phyloP scores from a whole-genome alignment of 1,139 yeast genomes.

The Yamadazyma songkhlaensis region DNA sequence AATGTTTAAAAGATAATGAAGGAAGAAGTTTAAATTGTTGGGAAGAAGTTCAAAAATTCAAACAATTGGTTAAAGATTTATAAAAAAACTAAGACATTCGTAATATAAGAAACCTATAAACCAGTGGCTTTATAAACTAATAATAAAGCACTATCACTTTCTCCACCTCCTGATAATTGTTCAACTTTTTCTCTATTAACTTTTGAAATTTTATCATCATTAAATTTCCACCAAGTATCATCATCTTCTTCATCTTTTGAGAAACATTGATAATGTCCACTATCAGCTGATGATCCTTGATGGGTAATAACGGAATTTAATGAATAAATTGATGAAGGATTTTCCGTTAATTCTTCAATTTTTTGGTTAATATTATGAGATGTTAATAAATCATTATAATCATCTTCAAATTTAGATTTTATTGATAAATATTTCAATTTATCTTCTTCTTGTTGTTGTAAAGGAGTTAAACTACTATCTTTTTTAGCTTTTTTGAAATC shows the following conservation, averaged over 20 bases:
- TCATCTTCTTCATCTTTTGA: slow-evolving; percentile 72
- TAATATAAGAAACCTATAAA: slow-evolving; percentile 4
- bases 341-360: slow-evolving; percentile 55
- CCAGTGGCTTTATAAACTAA: slow-evolving; percentile 82
- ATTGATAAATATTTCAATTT: slow-evolving; percentile 45
- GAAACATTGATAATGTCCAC: slow-evolving; percentile 95
- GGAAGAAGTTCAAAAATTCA: slow-evolving; percentile 78
- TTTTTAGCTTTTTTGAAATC: slow-evolving; percentile 71
- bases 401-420: slow-evolving; percentile 43
- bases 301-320: slow-evolving; percentile 85
- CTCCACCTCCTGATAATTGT: slow-evolving; percentile 93
- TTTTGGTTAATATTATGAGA: slow-evolving; percentile 21
- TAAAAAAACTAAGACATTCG: neutral
- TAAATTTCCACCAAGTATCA: slow-evolving; percentile 88
- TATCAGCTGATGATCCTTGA: slow-evolving; percentile 93
- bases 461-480: slow-evolving; percentile 32
- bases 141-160: slow-evolving; percentile 91
- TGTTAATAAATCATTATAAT: slow-evolving; percentile 39
- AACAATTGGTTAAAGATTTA: slow-evolving; percentile 42
- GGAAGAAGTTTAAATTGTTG: slow-evolving; percentile 83
- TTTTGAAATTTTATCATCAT: slow-evolving; percentile 84
- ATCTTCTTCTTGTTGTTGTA: slow-evolving; percentile 47
- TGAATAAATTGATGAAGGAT: slow-evolving; percentile 86
- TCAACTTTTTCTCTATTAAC: slow-evolving; percentile 81
- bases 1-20: slow-evolving; percentile 67